Conservation (phyloP, 176 grass and related monocot species). For the Raddia distichophylla region DNA sequence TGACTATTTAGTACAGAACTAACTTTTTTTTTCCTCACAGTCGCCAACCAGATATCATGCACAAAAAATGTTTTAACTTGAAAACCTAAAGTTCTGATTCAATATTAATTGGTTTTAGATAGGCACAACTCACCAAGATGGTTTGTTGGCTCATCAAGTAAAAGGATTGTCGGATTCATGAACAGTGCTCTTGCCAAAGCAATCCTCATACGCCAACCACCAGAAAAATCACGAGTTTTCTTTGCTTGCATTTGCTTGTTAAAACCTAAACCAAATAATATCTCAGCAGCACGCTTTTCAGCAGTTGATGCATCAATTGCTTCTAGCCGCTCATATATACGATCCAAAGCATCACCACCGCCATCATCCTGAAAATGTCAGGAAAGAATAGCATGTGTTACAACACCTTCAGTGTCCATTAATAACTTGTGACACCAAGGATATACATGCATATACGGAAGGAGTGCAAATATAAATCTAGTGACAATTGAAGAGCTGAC, state of each 20-base stretch:
- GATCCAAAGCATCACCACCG: conserved; percentile 76
- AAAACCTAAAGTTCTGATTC: conserved; percentile 13
- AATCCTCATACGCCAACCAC: conserved; percentile 99
- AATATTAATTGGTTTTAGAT: background rate
- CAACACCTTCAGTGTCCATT: background rate
- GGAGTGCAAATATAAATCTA: background rate
- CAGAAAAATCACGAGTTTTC: conserved; percentile 87
- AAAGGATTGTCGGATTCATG: conserved; percentile 99
- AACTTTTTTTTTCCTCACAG: background rate
- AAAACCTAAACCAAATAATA: conserved; percentile 92
- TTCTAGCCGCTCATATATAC: conserved; percentile 78
- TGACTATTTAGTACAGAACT: background rate
- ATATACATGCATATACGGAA: background rate
- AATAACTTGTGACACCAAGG: background rate
- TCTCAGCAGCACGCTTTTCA: conserved; percentile 84
- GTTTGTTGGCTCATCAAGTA: conserved; percentile 96
- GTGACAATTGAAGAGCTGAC: conserved; percentile 31
- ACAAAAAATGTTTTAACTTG: background rate
- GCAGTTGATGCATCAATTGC: conserved; percentile 79
- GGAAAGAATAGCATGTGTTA: conserved; percentile 13
- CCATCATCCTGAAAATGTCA: conserved; percentile 63
- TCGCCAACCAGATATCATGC: background rate
- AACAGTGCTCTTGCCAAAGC: conserved; percentile 89
- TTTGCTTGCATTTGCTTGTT: conserved; percentile 89
- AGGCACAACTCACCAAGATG: conserved; percentile 81